Evolutionary conservation across 2,329 filamentous ascomycete species (phyloP), one percentile per base, ranked within the genome.

Genomic region (Metarhizium robertsii): DNA sequence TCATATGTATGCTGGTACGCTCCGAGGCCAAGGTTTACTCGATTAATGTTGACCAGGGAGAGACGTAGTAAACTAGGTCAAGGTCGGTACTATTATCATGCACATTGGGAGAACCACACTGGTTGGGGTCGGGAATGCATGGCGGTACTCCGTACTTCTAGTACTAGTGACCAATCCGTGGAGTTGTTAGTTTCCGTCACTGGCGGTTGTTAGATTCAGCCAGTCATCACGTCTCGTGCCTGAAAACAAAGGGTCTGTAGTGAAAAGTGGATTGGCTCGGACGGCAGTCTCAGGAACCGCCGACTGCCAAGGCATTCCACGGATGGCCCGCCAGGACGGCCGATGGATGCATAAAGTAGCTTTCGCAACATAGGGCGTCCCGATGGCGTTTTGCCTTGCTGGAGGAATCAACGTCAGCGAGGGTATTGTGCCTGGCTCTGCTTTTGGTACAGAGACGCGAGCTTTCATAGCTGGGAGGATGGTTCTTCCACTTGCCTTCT

Each of bases 401-500:
- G 38, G 14, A 43, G 40, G 14, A 18, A 43, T 43, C 40, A 43
- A 13, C 14, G 14, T 43, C 13, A 16, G 14, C 18, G 42, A 18
- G 18, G 42, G 42, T 16, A 45, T 45, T 6, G 42, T 20, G 42
- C 6, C n/a, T 16, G 6, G n/a, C 32, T 11, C 10, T 25, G n/a
- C 14, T 20, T 45, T 25, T 20, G n/a, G 42, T 11, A 20, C 42
- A 45, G n/a, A 45, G 18, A 38, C 32, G 14, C 32, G 32, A 38
- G 32, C 11, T 30, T 51, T n/a, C 32, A 32, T 51, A 30, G 49
- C 32, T 11, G 13, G 25, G 25, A 50, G 47, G 29, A 50, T n/a
- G 16, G 2, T 7, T 18, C 16, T 43, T 42, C 30, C 38, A 40
- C 53, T 14, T 50, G 51, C 58, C 60, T 55, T 57, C 56, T 65